phyloP scores from a whole-genome alignment of 2,329 filamentous ascomycete genomes.

The Colletotrichum kahawae region DNA sequence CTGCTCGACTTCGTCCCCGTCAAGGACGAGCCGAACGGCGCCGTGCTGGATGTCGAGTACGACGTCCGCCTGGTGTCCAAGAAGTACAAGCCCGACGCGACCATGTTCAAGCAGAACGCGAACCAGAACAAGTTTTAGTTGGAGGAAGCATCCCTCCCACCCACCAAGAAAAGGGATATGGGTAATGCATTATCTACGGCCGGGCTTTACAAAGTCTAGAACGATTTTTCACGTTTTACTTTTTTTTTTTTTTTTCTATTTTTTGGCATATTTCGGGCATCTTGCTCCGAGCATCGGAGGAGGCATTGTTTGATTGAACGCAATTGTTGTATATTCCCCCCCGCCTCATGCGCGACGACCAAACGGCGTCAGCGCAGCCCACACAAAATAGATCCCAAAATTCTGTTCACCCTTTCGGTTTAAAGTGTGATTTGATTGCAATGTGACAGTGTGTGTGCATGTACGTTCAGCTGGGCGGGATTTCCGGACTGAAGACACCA shows the following conservation, averaged over 20 bases:
- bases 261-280: neutral
- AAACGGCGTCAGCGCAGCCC: neutral
- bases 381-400: neutral
- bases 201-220: neutral
- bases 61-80: slow-evolving; percentile 29
- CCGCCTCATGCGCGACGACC: neutral
- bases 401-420: neutral
- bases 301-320: neutral
- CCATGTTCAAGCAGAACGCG: slow-evolving; percentile 24
- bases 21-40: slow-evolving; percentile 36
- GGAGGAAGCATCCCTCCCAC: too few species aligned
- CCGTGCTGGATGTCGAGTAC: slow-evolving; percentile 34
- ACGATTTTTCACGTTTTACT: neutral
- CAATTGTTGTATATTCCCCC: neutral
- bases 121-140: slow-evolving; percentile 24
- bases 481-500: neutral
- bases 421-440: neutral
- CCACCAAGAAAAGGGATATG: neutral
- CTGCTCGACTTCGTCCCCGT: slow-evolving; percentile 49
- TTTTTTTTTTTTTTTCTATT: neutral
- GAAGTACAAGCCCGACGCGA: slow-evolving; percentile 28
- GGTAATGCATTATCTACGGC: neutral
- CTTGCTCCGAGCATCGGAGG: neutral
- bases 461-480: neutral
- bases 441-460: neutral